Conservation (phyloP, 2,329 filamentous ascomycete genomes). For the Paramyrothecium sp. region DNA sequence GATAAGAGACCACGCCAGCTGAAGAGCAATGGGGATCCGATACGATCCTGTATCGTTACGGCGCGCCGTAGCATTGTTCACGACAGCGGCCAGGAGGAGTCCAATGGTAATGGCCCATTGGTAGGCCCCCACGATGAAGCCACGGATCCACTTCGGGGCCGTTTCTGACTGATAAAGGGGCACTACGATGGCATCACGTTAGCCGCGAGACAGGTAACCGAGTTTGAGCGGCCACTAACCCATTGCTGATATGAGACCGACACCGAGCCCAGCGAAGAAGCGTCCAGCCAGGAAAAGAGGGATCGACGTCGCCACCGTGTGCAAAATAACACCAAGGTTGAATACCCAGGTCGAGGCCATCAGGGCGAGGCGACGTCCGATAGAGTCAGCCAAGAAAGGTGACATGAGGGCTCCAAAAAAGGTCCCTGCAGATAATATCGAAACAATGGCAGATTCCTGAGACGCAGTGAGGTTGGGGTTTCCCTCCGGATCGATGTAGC, state of each 20-base stretch:
- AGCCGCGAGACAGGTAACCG: background rate
- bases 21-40: constrained; percentile 59
- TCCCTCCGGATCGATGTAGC: constrained; percentile 41
- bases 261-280: constrained; percentile 72
- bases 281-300: constrained; percentile 68
- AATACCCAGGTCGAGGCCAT: constrained; percentile 64
- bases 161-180: constrained; percentile 70
- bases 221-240: constrained; percentile 33
- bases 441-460: constrained; percentile 65
- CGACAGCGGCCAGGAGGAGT: constrained; percentile 61
- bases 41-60: constrained; percentile 56
- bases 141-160: constrained; percentile 68
- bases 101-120: constrained; percentile 69
- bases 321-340: constrained; percentile 64
- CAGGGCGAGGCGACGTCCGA: constrained; percentile 65
- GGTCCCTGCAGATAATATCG: constrained; percentile 73
- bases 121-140: constrained; percentile 66
- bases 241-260: constrained; percentile 68
- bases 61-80: constrained; percentile 59
- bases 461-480: constrained; percentile 47
- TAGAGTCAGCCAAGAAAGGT: constrained; percentile 59
- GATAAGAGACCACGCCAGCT: constrained; percentile 67
- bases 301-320: constrained; percentile 60
- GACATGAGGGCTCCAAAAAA: constrained; percentile 69
- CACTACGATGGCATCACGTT: constrained; percentile 42